Conservation (phyloP, 2,329 filamentous ascomycete species). For the Penicillium italicum region DNA sequence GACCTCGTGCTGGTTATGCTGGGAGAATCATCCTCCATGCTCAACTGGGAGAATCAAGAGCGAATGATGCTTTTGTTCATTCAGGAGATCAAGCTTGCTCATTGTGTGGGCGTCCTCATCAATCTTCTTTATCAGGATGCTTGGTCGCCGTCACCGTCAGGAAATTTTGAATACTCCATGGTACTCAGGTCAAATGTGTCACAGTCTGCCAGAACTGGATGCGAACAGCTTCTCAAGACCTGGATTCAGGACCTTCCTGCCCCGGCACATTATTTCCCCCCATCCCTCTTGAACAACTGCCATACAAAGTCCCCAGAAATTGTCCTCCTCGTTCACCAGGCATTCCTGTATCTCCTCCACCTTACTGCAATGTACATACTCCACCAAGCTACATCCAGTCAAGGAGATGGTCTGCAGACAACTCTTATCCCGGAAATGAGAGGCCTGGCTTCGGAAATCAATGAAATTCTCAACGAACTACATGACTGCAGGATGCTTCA, state of each 20-base stretch:
- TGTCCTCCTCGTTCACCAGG: conserved; percentile 7
- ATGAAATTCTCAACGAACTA: conserved; percentile 6
- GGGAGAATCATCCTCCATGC: conserved; percentile 3
- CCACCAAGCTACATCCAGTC: neutral
- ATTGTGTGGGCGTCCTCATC: conserved; percentile 3
- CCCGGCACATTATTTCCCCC: conserved; percentile 4
- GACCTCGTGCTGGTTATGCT: conserved; percentile 1
- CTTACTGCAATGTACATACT: conserved; percentile 5
- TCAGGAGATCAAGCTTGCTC: conserved; percentile 4
- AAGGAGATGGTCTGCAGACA: neutral
- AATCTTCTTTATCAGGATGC: conserved; percentile 3
- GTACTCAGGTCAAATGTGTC: neutral
- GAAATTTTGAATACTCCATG: neutral
- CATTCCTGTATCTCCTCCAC: conserved; percentile 10
- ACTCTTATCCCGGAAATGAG: conserved; percentile 1
- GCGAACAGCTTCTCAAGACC: conserved; percentile 2
- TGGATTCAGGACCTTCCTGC: conserved; percentile 6
- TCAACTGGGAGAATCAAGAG: conserved; percentile 10
- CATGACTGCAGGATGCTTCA: conserved; percentile 9
- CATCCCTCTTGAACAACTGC: neutral
- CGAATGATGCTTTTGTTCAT: conserved; percentile 9
- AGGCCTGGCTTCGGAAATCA: neutral
- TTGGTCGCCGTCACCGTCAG: neutral
- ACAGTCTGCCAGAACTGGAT: neutral
- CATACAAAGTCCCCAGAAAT: conserved; percentile 1